Conservation (phyloP, 768 basidiomycete species). For the Collybia mongolica region DNA sequence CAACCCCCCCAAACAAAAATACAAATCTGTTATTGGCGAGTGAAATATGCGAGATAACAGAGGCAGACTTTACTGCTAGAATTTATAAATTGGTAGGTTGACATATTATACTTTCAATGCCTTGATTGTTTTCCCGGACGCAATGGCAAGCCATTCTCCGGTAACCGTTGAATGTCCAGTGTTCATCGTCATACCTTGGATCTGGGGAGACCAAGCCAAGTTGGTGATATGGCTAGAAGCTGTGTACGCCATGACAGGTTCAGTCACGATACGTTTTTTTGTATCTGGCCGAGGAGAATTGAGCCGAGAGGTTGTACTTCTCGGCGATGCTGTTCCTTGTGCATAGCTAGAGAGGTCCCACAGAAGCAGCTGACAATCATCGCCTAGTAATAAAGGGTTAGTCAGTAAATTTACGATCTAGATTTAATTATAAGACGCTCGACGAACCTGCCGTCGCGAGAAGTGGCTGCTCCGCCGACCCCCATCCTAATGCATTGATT, state of each 20-base stretch:
- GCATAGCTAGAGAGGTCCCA: conserved; percentile 83
- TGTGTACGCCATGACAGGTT: conserved; percentile 85
- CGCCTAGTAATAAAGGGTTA: conserved; percentile 48
- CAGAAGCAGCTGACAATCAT: conserved; percentile 91
- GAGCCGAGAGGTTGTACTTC: conserved; percentile 67
- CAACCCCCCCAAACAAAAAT: too few species aligned
- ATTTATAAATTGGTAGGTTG: too few species aligned
- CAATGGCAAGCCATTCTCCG: conserved; percentile 87
- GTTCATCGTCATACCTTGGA: conserved; percentile 73
- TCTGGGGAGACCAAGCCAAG: conserved; percentile 86
- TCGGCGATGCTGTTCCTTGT: conserved; percentile 63
- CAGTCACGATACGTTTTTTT: conserved; percentile 70
- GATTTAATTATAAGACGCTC: conserved; percentile 1
- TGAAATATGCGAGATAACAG: too few species aligned
- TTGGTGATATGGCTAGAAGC: conserved; percentile 77
- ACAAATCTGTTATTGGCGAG: too few species aligned
- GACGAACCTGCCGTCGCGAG: conserved; percentile 82
- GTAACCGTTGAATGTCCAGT: conserved; percentile 70
- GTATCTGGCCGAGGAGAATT: conserved; percentile 82
- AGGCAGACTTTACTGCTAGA: too few species aligned
- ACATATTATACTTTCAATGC: conserved; percentile 68
- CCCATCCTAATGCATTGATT: conserved; percentile 91
- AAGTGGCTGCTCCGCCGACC: conserved; percentile 77
- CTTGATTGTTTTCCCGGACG: conserved; percentile 80
- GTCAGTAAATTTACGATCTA: background rate